Conservation (phyloP, 2,329 filamentous ascomycete genomes). For the Trichoderma cornu-damae region DNA sequence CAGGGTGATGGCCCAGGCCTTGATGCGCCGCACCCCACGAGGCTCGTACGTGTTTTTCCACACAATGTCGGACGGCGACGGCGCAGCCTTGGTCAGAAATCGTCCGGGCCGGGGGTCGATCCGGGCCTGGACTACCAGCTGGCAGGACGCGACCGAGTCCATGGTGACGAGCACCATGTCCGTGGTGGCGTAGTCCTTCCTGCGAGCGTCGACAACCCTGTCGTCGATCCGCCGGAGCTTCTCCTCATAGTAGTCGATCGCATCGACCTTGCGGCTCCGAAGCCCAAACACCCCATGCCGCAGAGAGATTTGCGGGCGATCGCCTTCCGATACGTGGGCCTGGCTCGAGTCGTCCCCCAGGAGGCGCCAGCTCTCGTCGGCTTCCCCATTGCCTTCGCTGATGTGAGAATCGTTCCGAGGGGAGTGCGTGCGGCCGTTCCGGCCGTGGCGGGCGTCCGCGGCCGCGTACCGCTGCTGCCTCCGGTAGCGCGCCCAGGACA, state of each 20-base stretch:
- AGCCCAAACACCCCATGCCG: conserved; percentile 74
- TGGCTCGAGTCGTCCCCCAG: conserved; percentile 43
- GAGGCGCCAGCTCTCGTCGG: conserved; percentile 55
- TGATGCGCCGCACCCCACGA: conserved; percentile 64
- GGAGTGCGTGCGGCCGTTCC: conserved; percentile 19
- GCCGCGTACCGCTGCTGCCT: conserved; percentile 24
- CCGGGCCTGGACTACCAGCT: conserved; percentile 94
- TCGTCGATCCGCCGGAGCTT: conserved; percentile 74
- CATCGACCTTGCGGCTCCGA: conserved; percentile 70
- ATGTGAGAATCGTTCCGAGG: conserved; percentile 26
- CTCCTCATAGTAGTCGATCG: conserved; percentile 91
- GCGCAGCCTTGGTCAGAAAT: conserved; percentile 78
- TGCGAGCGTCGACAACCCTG: conserved; percentile 62
- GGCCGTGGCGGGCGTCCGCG: neutral
- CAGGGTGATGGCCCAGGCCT: conserved; percentile 77
- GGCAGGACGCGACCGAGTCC: conserved; percentile 86
- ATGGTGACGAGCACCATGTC: conserved; percentile 94
- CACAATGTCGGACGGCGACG: conserved; percentile 85
- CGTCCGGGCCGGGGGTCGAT: conserved; percentile 85
- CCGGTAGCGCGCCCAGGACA: conserved; percentile 70
- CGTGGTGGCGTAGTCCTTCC: conserved; percentile 69
- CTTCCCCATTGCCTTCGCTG: conserved; percentile 37
- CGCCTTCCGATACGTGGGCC: conserved; percentile 36
- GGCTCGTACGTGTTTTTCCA: conserved; percentile 91
- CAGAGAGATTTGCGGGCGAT: conserved; percentile 64